Evolutionary conservation across 352 stramenopile genomes (phyloP), one percentile per base, ranked within the genome.

Genomic region (Pythium grandisporangium): DNA sequence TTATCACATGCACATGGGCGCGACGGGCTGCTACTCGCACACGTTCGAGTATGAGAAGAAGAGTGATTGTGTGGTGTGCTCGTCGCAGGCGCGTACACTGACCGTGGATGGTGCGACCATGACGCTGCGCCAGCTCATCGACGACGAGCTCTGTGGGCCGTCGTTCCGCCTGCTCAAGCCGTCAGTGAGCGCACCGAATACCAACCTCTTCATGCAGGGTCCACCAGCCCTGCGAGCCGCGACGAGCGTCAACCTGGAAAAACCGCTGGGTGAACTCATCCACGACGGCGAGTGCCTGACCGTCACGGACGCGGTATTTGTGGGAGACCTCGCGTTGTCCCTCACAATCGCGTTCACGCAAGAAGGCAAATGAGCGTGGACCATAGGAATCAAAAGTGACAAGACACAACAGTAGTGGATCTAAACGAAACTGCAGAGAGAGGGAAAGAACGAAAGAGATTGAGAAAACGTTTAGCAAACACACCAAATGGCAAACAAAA

Each of bases 1-100:
- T 32, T 99, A 99, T 63, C 95, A 97, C 71, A 98, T 98, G 94
- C 96, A 98, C 63, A 97, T 98, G 85, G 96, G 96, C 5, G 74
- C 78, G 6, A 85, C 88, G 14, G 92, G 94, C 24, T 88, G 97
- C 55, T 97, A 98, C 69, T 91, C 80, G 42, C 91, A 98, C 63
- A 98, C 94, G 17, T 98, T 98, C 66, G 80, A 95, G 34, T 98
- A 98, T 63, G 85, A 97, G 53, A 80, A 87, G 45, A 98, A 97
- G 46, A 21, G 24, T 8, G 73, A 89, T 47, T 96, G 84, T 40
- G 65, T 88, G 6, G 86, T 96, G 20, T 96, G 86, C 56, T 85
- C 73, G 3, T 81, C 74, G 24, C 67, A 89, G 41, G 65, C 63
- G 22, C 83, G 87, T 50, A 63, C 51, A 32, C 36, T 89, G 25